phyloP scores from a whole-genome alignment of 78 protist species.

The Dictyostelium citrinum region DNA sequence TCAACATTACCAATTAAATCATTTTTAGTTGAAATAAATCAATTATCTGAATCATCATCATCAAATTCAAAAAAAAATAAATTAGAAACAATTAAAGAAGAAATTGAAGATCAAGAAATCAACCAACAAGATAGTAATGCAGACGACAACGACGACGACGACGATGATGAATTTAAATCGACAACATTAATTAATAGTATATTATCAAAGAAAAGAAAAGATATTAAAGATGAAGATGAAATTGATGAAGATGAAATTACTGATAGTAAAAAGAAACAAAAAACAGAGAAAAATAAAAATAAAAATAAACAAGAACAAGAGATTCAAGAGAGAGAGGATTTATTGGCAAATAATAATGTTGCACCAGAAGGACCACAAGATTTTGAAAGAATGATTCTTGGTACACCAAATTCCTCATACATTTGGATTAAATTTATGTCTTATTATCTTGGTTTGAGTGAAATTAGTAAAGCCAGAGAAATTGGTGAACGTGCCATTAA shows the following conservation, averaged over 20 bases:
- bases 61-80: not conserved
- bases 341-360: constrained; percentile 21
- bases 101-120: not conserved
- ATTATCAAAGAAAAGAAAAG: constrained; percentile 1
- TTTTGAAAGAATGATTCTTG: constrained; percentile 93
- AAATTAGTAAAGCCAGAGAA: constrained; percentile 91
- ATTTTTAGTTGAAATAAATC: not conserved
- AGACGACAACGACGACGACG: not conserved
- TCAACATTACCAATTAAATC: not conserved
- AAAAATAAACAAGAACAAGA: constrained; percentile 22
- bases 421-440: constrained; percentile 97
- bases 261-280: constrained; percentile 43
- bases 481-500: constrained; percentile 93
- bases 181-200: not conserved
- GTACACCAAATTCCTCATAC: constrained; percentile 88
- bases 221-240: not conserved
- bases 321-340: constrained; percentile 49
- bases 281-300: constrained; percentile 11
- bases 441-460: constrained; percentile 65
- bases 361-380: constrained; percentile 89
- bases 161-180: not conserved
- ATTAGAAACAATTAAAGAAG: not conserved
- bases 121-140: not conserved
- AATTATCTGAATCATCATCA: not conserved
- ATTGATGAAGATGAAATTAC: constrained; percentile 26